These are phyloP conservation scores for Craterostigma plantagineum DNA, from an alignment of 257 asterid species.

Conservation along the genomic window DNA sequence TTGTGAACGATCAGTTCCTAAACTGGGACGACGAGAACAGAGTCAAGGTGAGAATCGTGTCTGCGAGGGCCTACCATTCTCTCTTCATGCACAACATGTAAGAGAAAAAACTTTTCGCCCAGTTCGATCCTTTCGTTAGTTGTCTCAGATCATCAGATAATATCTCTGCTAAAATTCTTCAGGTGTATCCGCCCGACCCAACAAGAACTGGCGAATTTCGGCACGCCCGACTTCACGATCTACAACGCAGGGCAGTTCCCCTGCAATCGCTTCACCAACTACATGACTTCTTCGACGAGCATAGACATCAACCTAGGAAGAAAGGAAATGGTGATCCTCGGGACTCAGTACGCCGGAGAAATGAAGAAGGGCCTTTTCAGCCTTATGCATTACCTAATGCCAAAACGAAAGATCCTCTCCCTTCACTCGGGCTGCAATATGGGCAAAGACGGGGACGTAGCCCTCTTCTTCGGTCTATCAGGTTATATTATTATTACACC, in stretches of 20 bases:
- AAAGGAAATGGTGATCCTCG: conserved; percentile 97
- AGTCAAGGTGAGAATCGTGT: conserved; percentile 67
- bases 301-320: conserved; percentile 75
- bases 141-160: no score
- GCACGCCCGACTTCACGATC: conserved; percentile 99
- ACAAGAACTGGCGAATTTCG: conserved; percentile 95
- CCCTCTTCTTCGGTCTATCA: conserved; percentile 97
- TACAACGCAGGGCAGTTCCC: conserved; percentile 99
- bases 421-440: conserved; percentile 97
- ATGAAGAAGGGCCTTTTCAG: conserved; percentile 99
- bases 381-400: conserved; percentile 98
- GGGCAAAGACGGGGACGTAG: conserved; percentile 95
- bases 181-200: conserved; percentile 99
- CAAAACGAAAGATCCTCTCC: conserved; percentile 85
- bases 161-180: conserved; percentile 17
- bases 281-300: conserved; percentile 99
- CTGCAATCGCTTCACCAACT: conserved; percentile 96
- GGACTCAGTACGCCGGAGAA: conserved; percentile 99
- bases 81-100: conserved; percentile 26
- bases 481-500: conserved; percentile 24
- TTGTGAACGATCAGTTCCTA: conserved; percentile 60
- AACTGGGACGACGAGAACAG: conserved; percentile 73
- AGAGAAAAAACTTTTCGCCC: no score
- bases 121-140: no score
- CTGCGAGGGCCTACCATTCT: conserved; percentile 76